A percentile compares a stretch with the other conserved stretches of the same genome.
Evolutionary conservation across 495 filamentous ascomycete genomes (phyloP).

Genomic region (Lichenothelia convexa): DNA sequence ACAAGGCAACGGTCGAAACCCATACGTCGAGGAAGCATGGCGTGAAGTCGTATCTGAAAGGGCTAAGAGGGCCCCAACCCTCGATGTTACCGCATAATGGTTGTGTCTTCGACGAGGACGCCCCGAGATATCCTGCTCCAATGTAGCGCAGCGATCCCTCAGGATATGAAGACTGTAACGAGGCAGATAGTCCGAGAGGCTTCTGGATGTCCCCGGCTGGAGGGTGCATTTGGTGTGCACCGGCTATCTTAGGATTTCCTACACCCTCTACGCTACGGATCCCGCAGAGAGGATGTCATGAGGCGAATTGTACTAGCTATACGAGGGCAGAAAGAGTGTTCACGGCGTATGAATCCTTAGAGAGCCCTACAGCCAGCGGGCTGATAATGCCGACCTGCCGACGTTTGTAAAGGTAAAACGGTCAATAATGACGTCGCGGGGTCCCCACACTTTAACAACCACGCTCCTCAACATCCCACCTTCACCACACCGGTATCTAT

Average conservation of each 20-base stretch:
- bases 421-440: too few species aligned
- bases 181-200: constrained; percentile 1
- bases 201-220: not conserved
- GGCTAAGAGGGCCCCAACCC: constrained; percentile 89
- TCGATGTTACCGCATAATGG: constrained; percentile 71
- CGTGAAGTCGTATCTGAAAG: constrained; percentile 73
- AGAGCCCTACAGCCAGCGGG: too few species aligned
- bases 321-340: too few species aligned
- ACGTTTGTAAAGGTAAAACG: too few species aligned
- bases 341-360: too few species aligned
- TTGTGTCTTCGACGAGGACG: constrained; percentile 23
- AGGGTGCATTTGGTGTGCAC: not conserved
- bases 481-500: too few species aligned
- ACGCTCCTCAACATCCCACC: too few species aligned
- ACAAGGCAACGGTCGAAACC: constrained; percentile 56
- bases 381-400: too few species aligned
- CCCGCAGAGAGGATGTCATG: too few species aligned
- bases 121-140: constrained; percentile 14
- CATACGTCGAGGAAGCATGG: constrained; percentile 89
- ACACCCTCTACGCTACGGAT: too few species aligned
- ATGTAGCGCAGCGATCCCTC: constrained; percentile 8
- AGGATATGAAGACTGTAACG: constrained; percentile 1
- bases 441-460: too few species aligned
- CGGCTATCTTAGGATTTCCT: not conserved
- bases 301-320: too few species aligned